Evolutionary conservation across 805 yeast species (phyloP).

Genomic region (Candida lessepsii): DNA sequence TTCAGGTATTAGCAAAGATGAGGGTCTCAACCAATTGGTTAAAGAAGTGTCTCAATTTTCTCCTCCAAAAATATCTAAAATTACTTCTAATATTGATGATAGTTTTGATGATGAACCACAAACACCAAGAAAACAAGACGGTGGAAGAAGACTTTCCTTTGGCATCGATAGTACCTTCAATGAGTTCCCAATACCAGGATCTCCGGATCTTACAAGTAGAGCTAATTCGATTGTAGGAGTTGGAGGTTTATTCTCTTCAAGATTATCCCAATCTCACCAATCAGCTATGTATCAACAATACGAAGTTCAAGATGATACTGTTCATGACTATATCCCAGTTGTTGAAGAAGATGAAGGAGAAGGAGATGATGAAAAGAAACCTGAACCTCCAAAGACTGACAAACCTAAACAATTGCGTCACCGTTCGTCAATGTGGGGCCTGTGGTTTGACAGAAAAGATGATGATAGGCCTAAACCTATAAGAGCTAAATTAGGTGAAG

Average conservation of each 20-base stretch:
- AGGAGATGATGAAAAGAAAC: constrained; percentile 31
- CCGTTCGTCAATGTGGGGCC: constrained; percentile 12
- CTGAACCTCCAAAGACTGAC: constrained; percentile 9
- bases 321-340: constrained; percentile 40
- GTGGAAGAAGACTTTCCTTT: constrained; percentile 14
- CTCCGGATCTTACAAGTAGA: constrained; percentile 44
- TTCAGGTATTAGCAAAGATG: background rate
- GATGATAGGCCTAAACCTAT: constrained; percentile 72
- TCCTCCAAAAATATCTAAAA: background rate
- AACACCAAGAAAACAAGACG: constrained; percentile 10
- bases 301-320: constrained; percentile 46
- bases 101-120: constrained; percentile 27
- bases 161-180: constrained; percentile 27
- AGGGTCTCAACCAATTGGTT: background rate
- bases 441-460: constrained; percentile 23
- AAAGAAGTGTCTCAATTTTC: constrained; percentile 1
- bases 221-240: constrained; percentile 41
- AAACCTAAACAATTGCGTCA: constrained; percentile 5
- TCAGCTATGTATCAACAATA: constrained; percentile 44
- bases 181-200: constrained; percentile 45
- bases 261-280: constrained; percentile 45
- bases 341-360: constrained; percentile 48
- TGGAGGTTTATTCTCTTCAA: constrained; percentile 35
- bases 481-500: constrained; percentile 83
- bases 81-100: constrained; percentile 26